A percentile compares a stretch with the other conserved stretches of the same genome.
phyloP scores from a whole-genome alignment of 192 early-diverging fungal genomes.

The Chytriomyces hyalinus region DNA sequence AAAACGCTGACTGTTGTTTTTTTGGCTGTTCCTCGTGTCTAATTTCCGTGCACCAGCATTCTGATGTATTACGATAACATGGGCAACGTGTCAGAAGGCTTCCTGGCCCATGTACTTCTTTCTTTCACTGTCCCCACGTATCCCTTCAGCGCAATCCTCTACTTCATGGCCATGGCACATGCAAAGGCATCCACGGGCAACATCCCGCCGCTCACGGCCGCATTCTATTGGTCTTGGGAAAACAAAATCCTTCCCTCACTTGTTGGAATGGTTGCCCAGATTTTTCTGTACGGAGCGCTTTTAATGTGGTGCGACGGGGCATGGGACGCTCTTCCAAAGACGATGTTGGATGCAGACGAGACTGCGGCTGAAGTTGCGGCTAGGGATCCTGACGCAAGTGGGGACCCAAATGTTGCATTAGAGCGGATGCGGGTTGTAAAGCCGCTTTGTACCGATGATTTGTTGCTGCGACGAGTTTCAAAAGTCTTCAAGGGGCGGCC shows the following conservation, averaged over 20 bases:
- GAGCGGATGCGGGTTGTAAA: conserved; percentile 39
- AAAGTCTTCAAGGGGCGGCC: conserved; percentile 20
- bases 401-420: conserved; percentile 41
- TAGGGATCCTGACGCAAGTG: conserved; percentile 3
- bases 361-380: neutral
- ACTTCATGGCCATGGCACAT: conserved; percentile 22
- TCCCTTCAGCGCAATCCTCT: conserved; percentile 30
- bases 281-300: neutral
- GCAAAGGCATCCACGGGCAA: neutral
- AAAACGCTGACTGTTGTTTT: too few relatives aligned
- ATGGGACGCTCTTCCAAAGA: neutral
- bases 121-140: conserved; percentile 28
- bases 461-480: conserved; percentile 33
- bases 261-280: conserved; percentile 26
- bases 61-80: too few relatives aligned
- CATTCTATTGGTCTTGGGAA: conserved; percentile 20
- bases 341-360: conserved; percentile 17
- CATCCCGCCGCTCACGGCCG: conserved; percentile 20
- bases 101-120: neutral
- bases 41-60: too few relatives aligned
- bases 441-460: conserved; percentile 33
- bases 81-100: too few relatives aligned
- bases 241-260: conserved; percentile 26
- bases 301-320: conserved; percentile 17
- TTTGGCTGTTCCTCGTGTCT: too few relatives aligned